Base-by-base conservation (phyloP, 306 rosid species). In the Hylodesmum podocarpum region DNA sequence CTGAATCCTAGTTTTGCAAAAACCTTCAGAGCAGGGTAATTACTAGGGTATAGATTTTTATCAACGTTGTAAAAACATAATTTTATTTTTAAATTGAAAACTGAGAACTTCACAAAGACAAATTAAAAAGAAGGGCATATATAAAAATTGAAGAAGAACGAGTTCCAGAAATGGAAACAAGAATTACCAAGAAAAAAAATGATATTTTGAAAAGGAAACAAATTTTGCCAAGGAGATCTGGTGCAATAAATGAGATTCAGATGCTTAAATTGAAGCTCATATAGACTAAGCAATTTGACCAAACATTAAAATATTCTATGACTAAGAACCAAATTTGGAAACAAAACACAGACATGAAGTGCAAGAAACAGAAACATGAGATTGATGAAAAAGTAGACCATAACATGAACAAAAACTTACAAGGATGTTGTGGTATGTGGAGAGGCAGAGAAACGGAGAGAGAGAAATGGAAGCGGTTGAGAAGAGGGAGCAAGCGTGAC, bases 401-500 rank as follows among this genome's bases (percentile, higher is more conserved):
- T 13, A 34, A 46, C 49, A 1, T 13, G 63, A 57, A 51, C 1
- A 41, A 41, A 54, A 81, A 76, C 85, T 63, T 71, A 82, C 85
- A 8, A 41, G 70, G 22, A 2, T 68, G 33, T n/a, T 33, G n/a
- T 33, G 36, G 36, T 33, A 6, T 2, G 31, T 10, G 13, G 14
- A 18, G 28, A 34, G 7, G 6, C 0, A 33, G 44, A 34, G 14
- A 18, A 16, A 34, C 3, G 6, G 0, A 33, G 44, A 34, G 68
- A 58, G 65, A 57, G 15, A 61, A 12, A 46, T 0, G 59, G 22
- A 43, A 66, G 31, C 16, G 65, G 74, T 49, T 37, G 67, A 59
- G 72, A n/a, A 66, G 51, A 44, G 81, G 79, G 59, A 78, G 88
- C 70, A 83, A 84, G 90, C 82, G 87, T 84, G 91, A 78, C 36